Conservation (phyloP, 2,329 filamentous ascomycete species). For the Atkinsonella hypoxylon region DNA sequence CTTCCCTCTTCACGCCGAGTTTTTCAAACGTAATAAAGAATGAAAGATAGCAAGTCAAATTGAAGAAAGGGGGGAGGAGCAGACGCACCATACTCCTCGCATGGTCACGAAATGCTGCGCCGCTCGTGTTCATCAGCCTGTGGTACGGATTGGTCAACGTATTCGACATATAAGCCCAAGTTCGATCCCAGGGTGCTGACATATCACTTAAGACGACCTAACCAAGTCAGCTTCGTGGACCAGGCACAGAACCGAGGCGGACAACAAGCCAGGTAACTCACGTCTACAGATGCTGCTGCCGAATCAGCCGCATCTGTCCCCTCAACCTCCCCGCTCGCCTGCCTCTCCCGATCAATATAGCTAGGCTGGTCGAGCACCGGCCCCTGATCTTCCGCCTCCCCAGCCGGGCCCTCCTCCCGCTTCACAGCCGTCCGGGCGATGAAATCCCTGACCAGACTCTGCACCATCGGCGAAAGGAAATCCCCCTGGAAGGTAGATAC, state of each 20-base stretch:
- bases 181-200: slow-evolving; percentile 91
- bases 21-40: too few species aligned
- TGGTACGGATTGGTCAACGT: slow-evolving; percentile 89
- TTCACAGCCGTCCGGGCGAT: slow-evolving; percentile 40
- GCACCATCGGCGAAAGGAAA: slow-evolving; percentile 67
- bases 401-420: slow-evolving; percentile 6
- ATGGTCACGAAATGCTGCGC: slow-evolving; percentile 76
- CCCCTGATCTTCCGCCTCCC: slow-evolving; percentile 11
- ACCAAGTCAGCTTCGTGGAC: not conserved
- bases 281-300: slow-evolving; percentile 47
- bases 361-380: slow-evolving; percentile 33
- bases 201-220: slow-evolving; percentile 93
- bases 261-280: slow-evolving; percentile 21
- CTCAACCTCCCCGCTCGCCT: slow-evolving; percentile 13
- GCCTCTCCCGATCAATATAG: slow-evolving; percentile 55
- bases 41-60: not conserved
- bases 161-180: slow-evolving; percentile 65
- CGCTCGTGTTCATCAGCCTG: slow-evolving; percentile 99
- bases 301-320: slow-evolving; percentile 14
- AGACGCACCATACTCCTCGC: slow-evolving; percentile 77
- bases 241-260: not conserved
- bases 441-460: slow-evolving; percentile 64
- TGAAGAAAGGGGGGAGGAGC: not conserved
- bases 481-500: slow-evolving; percentile 95
- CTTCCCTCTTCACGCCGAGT: too few species aligned